phyloP scores from a whole-genome alignment of 78 protist genomes.

The Speleostelium caveatum region DNA sequence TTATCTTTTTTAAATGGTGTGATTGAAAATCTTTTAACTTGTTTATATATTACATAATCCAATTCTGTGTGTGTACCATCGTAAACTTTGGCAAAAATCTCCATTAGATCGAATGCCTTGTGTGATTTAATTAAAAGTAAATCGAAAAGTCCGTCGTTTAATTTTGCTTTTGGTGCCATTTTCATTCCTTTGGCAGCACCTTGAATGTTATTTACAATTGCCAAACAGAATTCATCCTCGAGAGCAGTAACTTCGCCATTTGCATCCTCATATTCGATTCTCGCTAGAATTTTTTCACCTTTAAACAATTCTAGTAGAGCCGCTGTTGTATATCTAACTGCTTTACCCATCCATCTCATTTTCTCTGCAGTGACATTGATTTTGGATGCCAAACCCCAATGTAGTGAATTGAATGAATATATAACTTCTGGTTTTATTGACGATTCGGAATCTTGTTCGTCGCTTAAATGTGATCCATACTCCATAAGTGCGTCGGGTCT shows the following conservation, averaged over 20 bases:
- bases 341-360: constrained; percentile 85
- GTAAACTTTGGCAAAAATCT: constrained; percentile 72
- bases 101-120: constrained; percentile 71
- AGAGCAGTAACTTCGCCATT: constrained; percentile 64
- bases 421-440: constrained; percentile 5
- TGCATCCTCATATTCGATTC: constrained; percentile 74
- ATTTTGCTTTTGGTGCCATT: constrained; percentile 83
- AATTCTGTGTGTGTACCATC: constrained; percentile 83
- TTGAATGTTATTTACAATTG: constrained; percentile 76
- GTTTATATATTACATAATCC: constrained; percentile 75
- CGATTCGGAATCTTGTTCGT: background rate
- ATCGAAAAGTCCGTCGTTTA: constrained; percentile 81
- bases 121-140: constrained; percentile 54
- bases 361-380: constrained; percentile 81
- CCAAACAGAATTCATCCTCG: constrained; percentile 75
- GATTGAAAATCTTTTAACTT: constrained; percentile 65
- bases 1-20: constrained; percentile 76
- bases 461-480: constrained; percentile 13
- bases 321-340: constrained; percentile 79
- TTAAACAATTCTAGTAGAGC: constrained; percentile 69
- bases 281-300: constrained; percentile 78
- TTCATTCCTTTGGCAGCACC: constrained; percentile 86
- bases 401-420: constrained; percentile 76
- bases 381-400: constrained; percentile 81
- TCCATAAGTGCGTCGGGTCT: constrained; percentile 70